A percentile compares a stretch with the other conserved stretches of the same genome.
These are phyloP conservation scores for Simplicillium sp. DNA, from an alignment of 2,329 filamentous ascomycete genomes.

Conservation along the genomic window DNA sequence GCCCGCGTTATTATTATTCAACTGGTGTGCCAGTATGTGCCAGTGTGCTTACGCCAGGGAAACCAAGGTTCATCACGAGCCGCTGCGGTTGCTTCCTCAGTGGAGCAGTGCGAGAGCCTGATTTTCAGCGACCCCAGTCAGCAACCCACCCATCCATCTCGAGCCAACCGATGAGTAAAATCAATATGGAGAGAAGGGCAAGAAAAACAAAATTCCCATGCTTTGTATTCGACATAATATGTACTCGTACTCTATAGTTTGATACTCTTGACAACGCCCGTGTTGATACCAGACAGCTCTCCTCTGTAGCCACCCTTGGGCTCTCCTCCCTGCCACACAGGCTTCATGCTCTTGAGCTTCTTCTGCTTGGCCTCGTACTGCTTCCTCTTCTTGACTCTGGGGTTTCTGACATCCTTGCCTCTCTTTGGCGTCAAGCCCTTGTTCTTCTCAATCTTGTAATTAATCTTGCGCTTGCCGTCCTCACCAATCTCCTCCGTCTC, in stretches of 20 bases:
- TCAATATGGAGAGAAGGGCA: too few relatives aligned
- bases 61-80: too few relatives aligned
- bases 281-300: constrained; percentile 93
- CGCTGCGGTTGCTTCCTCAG: too few relatives aligned
- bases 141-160: too few relatives aligned
- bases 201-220: neutral
- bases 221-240: neutral
- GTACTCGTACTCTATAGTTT: constrained; percentile 62
- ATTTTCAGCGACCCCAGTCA: too few relatives aligned
- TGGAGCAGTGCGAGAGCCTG: too few relatives aligned
- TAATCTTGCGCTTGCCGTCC: constrained; percentile 87
- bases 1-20: too few relatives aligned
- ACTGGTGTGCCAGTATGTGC: too few relatives aligned
- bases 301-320: constrained; percentile 79
- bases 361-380: constrained; percentile 96
- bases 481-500: constrained; percentile 61
- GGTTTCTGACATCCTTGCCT: constrained; percentile 92
- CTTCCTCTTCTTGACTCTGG: constrained; percentile 95
- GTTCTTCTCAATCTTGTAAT: constrained; percentile 93
- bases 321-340: constrained; percentile 78
- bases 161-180: too few relatives aligned
- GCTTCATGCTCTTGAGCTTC: constrained; percentile 82
- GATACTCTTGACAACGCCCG: constrained; percentile 81
- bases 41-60: too few relatives aligned
- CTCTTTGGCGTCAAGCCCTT: constrained; percentile 84